Percentiles rank a stretch among this genome's conserved stretches.
These are phyloP conservation scores for Mycena albidolilacea DNA, from an alignment of 768 basidiomycete genomes.

Conservation along the genomic window DNA sequence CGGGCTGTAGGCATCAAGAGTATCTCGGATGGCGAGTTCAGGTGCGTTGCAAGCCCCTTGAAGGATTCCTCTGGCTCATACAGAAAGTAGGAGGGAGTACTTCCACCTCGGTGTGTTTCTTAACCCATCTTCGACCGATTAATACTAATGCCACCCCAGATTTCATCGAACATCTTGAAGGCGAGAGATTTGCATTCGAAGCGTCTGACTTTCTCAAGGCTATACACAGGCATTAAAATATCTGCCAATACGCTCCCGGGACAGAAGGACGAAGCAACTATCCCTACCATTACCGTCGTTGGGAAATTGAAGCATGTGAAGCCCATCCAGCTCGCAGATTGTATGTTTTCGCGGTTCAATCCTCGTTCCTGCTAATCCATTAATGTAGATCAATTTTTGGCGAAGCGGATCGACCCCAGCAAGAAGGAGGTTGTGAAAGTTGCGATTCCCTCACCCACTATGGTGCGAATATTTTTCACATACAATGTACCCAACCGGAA, in stretches of 20 bases:
- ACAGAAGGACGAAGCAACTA: conserved; percentile 30
- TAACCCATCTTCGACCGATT: too few species aligned
- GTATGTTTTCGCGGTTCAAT: background rate
- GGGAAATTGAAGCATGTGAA: conserved; percentile 40
- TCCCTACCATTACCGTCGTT: conserved; percentile 36
- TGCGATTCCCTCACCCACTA: conserved; percentile 41
- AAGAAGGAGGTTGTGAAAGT: conserved; percentile 39
- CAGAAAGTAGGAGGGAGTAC: conserved; percentile 31
- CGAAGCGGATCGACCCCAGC: conserved; percentile 35
- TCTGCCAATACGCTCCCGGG: conserved; percentile 25
- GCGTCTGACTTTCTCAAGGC: background rate
- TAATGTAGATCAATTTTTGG: conserved; percentile 28
- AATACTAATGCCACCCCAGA: conserved; percentile 16
- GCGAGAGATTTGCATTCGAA: background rate
- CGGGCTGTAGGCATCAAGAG: conserved; percentile 56
- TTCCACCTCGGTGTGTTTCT: conserved; percentile 47
- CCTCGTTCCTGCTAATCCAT: background rate
- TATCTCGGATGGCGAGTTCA: conserved; percentile 59
- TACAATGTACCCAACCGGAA: background rate
- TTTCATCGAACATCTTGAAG: conserved; percentile 40
- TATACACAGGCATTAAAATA: conserved; percentile 26
- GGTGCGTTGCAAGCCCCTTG: conserved; percentile 35
- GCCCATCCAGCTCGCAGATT: conserved; percentile 41
- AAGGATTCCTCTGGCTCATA: background rate
- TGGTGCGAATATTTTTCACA: conserved; percentile 15